Percentiles rank a stretch among this genome's conserved stretches.
phyloP scores from a whole-genome alignment of 2,329 filamentous ascomycete species.

The Trichoderma atrobrunneum region DNA sequence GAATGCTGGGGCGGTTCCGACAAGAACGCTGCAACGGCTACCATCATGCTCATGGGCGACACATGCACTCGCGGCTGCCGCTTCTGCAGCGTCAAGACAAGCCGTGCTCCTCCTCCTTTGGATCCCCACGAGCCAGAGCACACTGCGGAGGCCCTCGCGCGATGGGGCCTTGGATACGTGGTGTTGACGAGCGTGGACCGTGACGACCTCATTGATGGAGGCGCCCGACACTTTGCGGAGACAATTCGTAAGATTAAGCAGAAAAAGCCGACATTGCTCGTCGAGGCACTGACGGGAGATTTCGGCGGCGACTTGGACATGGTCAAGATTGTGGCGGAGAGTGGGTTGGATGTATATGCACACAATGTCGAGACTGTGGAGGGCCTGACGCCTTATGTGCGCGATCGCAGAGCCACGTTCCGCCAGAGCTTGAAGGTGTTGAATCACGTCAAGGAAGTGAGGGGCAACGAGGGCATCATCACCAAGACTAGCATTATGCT shows the following conservation, averaged over 20 bases:
- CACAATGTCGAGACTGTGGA: constrained; percentile 98
- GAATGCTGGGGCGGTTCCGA: constrained; percentile 94
- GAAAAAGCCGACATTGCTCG: constrained; percentile 72
- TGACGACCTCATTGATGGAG: constrained; percentile 86
- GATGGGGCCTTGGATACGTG: constrained; percentile 95
- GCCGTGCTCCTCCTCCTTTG: constrained; percentile 68
- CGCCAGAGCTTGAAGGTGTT: constrained; percentile 79
- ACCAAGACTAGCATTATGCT: constrained; percentile 99
- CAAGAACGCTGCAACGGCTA: constrained; percentile 89
- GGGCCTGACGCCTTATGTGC: constrained; percentile 81
- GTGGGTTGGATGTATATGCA: constrained; percentile 91
- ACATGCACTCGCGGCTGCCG: constrained; percentile 95
- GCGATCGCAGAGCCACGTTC: constrained; percentile 87
- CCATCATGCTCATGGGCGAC: constrained; percentile 99
- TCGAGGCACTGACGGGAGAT: constrained; percentile 85
- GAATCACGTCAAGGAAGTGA: constrained; percentile 74
- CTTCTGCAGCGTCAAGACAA: constrained; percentile 97
- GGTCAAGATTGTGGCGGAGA: constrained; percentile 79
- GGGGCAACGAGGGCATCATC: constrained; percentile 67
- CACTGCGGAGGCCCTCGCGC: constrained; percentile 84
- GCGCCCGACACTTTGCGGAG: constrained; percentile 85
- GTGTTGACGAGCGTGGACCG: constrained; percentile 92
- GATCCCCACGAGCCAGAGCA: constrained; percentile 97
- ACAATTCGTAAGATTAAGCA: constrained; percentile 92
- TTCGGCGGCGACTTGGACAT: constrained; percentile 82